Evolutionary conservation across 2,329 filamentous ascomycete species (phyloP).

Genomic region (Acrocalymma vagum): DNA sequence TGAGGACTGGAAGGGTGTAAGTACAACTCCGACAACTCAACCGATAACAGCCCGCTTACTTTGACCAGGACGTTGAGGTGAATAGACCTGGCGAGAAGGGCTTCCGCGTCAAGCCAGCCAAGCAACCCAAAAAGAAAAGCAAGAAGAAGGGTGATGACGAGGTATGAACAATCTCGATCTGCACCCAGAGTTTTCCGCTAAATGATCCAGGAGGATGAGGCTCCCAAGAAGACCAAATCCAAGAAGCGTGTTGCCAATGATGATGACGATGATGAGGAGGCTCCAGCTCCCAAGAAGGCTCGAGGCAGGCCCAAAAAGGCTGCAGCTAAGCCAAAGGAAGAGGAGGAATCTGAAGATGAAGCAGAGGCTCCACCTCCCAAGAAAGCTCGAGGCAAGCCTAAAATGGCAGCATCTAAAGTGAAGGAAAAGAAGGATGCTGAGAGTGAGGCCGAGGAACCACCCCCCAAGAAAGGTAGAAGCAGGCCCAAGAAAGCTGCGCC

Average conservation of each 20-base stretch:
- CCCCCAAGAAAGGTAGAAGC: constrained; percentile 24
- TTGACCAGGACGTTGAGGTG: constrained; percentile 73
- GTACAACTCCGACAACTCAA: too few species aligned
- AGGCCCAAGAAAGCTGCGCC: constrained; percentile 15
- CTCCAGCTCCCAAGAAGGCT: constrained; percentile 40
- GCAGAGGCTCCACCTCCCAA: constrained; percentile 26
- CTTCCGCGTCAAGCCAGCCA: constrained; percentile 59
- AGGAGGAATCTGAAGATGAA: constrained; percentile 30
- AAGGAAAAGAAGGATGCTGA: constrained; percentile 16
- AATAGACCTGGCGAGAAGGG: constrained; percentile 74
- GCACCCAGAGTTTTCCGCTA: too few species aligned
- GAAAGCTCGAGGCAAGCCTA: constrained; percentile 20
- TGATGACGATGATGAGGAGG: constrained; percentile 37
- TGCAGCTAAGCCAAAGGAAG: constrained; percentile 27
- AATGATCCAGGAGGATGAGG: constrained; percentile 27
- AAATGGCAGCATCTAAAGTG: too few species aligned
- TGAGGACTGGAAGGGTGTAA: constrained; percentile 88
- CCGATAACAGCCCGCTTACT: constrained; percentile 14
- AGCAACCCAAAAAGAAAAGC: constrained; percentile 42
- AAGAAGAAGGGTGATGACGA: constrained; percentile 54
- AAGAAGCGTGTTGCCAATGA: constrained; percentile 17
- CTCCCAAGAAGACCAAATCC: constrained; percentile 33
- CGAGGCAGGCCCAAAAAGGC: constrained; percentile 37
- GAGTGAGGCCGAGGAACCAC: constrained; percentile 16
- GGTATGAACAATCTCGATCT: constrained; percentile 39